Percentiles rank a stretch among this genome's conserved stretches.
Conservation (phyloP, 352 stramenopile species). For the Phytophthora lateralis region DNA sequence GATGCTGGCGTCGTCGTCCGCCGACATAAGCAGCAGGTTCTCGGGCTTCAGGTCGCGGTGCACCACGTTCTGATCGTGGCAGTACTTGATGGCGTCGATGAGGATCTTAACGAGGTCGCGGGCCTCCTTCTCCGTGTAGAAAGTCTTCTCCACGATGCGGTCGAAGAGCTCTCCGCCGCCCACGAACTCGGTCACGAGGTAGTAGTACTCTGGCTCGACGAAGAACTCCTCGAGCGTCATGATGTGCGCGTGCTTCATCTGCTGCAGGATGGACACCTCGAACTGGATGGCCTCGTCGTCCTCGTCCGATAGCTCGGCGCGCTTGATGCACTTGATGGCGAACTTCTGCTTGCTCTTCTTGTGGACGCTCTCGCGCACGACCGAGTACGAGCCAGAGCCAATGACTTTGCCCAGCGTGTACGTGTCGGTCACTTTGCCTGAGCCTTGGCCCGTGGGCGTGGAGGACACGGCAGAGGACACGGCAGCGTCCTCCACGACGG, state of each 20-base stretch:
- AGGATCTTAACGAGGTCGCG: slow-evolving; percentile 84
- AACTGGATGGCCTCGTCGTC: slow-evolving; percentile 82
- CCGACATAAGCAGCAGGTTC: slow-evolving; percentile 86
- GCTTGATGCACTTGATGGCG: slow-evolving; percentile 92
- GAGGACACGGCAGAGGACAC: slow-evolving; percentile 20
- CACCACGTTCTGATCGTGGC: slow-evolving; percentile 87
- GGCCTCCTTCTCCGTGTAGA: slow-evolving; percentile 89
- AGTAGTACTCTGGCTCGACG: slow-evolving; percentile 87
- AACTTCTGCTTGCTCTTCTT: slow-evolving; percentile 83
- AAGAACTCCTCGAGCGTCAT: slow-evolving; percentile 93
- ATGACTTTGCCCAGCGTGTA: slow-evolving; percentile 86
- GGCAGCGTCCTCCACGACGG: slow-evolving; percentile 19
- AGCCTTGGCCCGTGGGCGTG: slow-evolving; percentile 27
- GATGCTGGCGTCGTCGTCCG: slow-evolving; percentile 87
- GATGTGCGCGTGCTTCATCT: slow-evolving; percentile 91
- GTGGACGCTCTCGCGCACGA: slow-evolving; percentile 85
- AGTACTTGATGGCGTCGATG: slow-evolving; percentile 84
- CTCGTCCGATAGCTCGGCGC: slow-evolving; percentile 67
- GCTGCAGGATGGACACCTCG: slow-evolving; percentile 84
- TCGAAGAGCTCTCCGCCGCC: slow-evolving; percentile 90
- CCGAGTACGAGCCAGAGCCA: slow-evolving; percentile 89
- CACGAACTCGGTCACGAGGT: slow-evolving; percentile 90
- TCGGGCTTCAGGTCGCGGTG: slow-evolving; percentile 86
- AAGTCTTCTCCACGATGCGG: slow-evolving; percentile 89
- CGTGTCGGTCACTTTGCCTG: slow-evolving; percentile 68